A percentile compares a stretch with the other conserved stretches of the same genome.
These are phyloP conservation scores for Rhynchosporium secalis DNA, from an alignment of 2,329 filamentous ascomycete genomes.

Conservation along the genomic window DNA sequence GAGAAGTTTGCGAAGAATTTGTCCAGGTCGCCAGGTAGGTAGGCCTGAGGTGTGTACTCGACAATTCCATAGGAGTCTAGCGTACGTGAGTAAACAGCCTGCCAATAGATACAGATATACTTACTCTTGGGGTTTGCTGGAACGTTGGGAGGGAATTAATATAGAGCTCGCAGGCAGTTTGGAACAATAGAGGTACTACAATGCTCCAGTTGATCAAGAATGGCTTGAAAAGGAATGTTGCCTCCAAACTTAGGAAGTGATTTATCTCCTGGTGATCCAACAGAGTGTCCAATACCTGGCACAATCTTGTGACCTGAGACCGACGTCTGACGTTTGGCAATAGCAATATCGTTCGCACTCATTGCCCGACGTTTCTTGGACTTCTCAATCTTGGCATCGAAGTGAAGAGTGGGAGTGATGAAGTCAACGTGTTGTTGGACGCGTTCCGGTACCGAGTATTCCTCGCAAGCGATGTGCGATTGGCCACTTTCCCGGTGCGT, in stretches of 20 bases:
- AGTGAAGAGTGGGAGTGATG: slow-evolving; percentile 27
- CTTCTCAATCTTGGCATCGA: slow-evolving; percentile 25
- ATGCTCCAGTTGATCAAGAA: slow-evolving; percentile 28
- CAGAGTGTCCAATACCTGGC: slow-evolving; percentile 47
- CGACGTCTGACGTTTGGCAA: slow-evolving; percentile 6
- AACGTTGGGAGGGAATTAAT: slow-evolving; percentile 7
- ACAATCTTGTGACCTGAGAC: slow-evolving; percentile 13
- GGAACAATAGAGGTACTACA: slow-evolving; percentile 23
- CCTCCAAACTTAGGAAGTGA: slow-evolving; percentile 40
- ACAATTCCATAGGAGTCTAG: slow-evolving; percentile 52
- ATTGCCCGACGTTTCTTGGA: slow-evolving; percentile 19
- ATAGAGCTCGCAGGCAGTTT: slow-evolving; percentile 24
- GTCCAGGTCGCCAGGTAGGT: slow-evolving; percentile 51
- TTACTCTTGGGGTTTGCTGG: slow-evolving; percentile 2
- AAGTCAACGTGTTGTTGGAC: slow-evolving; percentile 25
- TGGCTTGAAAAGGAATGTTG: slow-evolving; percentile 17
- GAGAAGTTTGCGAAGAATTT: slow-evolving; percentile 49
- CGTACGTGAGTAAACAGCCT: not conserved
- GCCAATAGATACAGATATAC: not conserved
- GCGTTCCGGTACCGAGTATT: slow-evolving; percentile 24
- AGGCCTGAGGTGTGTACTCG: slow-evolving; percentile 53
- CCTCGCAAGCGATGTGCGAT: slow-evolving; percentile 25
- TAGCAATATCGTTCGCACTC: slow-evolving; percentile 4
- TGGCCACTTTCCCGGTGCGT: slow-evolving; percentile 27
- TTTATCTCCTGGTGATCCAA: slow-evolving; percentile 37